Evolutionary conservation across 1,284 basidiomycete genomes (phyloP), one percentile per base, ranked within the genome.

Genomic region (Marasmius fiardii): DNA sequence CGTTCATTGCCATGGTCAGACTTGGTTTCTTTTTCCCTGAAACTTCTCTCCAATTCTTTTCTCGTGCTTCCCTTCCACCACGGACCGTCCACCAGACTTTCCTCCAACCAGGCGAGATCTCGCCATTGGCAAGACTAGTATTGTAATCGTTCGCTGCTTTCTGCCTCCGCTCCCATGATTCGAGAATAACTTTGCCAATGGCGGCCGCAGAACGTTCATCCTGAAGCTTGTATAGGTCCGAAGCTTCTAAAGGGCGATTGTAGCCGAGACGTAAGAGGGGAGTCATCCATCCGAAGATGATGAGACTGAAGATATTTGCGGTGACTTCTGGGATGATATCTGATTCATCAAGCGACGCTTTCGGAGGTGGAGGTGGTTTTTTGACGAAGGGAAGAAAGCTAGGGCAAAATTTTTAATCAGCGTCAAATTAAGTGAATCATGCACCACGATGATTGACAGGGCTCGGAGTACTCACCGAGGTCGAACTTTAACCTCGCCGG

Each of bases 201-300:
- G 74, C 63, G 2, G 76, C 74, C 0, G 88, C 76, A 3, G 79
- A 74, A 20, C 81, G 81, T 14, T 85, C 74, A 48, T 84, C 79
- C 58, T 87, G 85, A 44, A 95, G 82, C 67, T 84, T 88, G 79
- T 89, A 95, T n/a, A 96, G 75, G 70, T 97, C 94, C 0, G 86
- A 74, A 0, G 87, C 83, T 67, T 94, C 88, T 4, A 96, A 78
- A 1, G 93, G 88, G 4, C 93, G 81, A 14, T 84, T 80, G 67
- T 90, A 92, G 8, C 88, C 88, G 6, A 85, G 69, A 10, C 75
- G 72, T 71, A 90, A 80, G 59, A 86, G 75, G 2, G 85, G 81
- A 0, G 83, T 86, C 51, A 95, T 80, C 93, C 93, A 96, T 51
- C 74, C 72, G 65, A 82, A 83, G 18, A 72, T 77, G 4, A 82